Evolutionary conservation across 306 rosid genomes (phyloP).

Genomic region (Vicia sativa): DNA sequence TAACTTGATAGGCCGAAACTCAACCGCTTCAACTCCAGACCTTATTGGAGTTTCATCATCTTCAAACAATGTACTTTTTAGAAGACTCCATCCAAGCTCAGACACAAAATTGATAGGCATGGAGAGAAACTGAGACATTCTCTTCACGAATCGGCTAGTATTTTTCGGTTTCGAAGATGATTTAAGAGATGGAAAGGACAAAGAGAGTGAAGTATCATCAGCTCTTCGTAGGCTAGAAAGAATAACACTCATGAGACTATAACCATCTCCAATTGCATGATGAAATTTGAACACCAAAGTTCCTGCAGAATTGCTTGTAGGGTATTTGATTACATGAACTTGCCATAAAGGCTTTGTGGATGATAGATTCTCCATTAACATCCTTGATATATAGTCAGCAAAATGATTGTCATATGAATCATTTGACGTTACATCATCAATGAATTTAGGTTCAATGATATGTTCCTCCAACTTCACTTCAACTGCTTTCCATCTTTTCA

Average conservation of each 20-base stretch:
- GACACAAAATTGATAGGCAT: conserved; percentile 1
- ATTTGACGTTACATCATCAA: neutral
- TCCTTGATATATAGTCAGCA: conserved; percentile 17
- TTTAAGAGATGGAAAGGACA: conserved; percentile 29
- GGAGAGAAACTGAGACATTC: conserved; percentile 2
- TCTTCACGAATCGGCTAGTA: neutral
- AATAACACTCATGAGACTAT: conserved; percentile 44
- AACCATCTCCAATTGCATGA: conserved; percentile 59
- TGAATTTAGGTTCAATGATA: neutral
- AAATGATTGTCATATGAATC: conserved; percentile 20
- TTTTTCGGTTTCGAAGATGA: neutral
- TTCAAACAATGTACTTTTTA: conserved; percentile 5
- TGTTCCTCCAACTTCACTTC: conserved; percentile 36
- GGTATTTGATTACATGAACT: conserved; percentile 32
- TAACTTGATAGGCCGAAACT: neutral
- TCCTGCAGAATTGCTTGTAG: neutral
- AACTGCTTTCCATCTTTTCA: conserved; percentile 32
- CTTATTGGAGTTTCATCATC: conserved; percentile 34
- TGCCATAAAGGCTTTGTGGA: conserved; percentile 29
- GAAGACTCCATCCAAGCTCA: conserved; percentile 11
- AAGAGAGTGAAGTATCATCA: conserved; percentile 23
- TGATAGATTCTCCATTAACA: conserved; percentile 13
- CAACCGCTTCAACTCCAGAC: conserved; percentile 8
- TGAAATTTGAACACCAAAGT: conserved; percentile 38
- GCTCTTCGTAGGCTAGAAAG: conserved; percentile 44